Evolutionary conservation across 1,284 basidiomycete species (phyloP).

Genomic region (Neonothopanus nambi): DNA sequence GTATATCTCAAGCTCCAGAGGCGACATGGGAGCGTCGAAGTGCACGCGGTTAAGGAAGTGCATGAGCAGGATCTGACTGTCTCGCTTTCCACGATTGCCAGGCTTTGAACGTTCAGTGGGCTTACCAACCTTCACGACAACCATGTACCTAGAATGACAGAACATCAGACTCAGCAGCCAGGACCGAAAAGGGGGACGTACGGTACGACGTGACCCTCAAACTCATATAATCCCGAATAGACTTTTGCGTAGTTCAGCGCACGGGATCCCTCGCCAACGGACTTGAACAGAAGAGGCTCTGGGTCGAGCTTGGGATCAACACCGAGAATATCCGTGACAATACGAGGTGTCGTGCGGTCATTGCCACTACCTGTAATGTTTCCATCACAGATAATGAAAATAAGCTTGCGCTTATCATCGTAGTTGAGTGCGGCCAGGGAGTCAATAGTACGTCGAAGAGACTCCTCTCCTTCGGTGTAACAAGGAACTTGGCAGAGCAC

Average conservation of each 20-base stretch:
- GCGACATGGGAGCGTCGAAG: constrained; percentile 94
- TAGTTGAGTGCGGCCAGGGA: constrained; percentile 91
- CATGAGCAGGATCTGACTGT: constrained; percentile 94
- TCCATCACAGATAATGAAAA: constrained; percentile 96
- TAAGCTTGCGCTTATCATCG: constrained; percentile 96
- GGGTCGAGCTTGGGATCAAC: constrained; percentile 92
- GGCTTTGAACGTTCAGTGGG: constrained; percentile 93
- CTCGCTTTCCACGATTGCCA: constrained; percentile 97
- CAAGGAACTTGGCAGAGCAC: constrained; percentile 95
- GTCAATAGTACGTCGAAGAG: constrained; percentile 91
- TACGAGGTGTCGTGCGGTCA: constrained; percentile 89
- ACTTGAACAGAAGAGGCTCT: constrained; percentile 93
- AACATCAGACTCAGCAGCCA: not conserved
- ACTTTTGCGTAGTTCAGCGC: constrained; percentile 97
- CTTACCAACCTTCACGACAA: constrained; percentile 96
- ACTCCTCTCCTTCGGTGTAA: constrained; percentile 97
- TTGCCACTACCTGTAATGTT: constrained; percentile 97
- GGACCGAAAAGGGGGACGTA: constrained; percentile 39
- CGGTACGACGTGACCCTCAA: constrained; percentile 93
- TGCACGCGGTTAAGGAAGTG: constrained; percentile 96
- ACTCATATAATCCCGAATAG: constrained; percentile 95
- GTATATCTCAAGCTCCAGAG: constrained; percentile 94
- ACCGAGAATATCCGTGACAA: constrained; percentile 92
- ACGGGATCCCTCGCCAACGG: constrained; percentile 89
- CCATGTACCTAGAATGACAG: constrained; percentile 72